Base-by-base conservation (phyloP, 805 yeast genomes). In the Metschnikowia kofuensis region DNA sequence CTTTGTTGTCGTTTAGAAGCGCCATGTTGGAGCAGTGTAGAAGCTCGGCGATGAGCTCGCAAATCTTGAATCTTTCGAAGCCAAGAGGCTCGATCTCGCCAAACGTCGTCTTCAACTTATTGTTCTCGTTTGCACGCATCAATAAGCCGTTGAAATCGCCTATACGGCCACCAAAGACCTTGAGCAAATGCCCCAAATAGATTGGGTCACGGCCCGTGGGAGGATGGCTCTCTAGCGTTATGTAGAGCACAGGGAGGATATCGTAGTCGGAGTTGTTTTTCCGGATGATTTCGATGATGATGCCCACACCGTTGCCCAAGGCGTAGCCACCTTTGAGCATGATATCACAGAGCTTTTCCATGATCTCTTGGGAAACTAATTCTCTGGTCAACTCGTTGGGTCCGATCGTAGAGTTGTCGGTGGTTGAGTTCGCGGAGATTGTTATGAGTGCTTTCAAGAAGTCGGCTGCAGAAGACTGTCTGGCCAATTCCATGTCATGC, bases 11-110 rank as follows among this genome's bases (percentile, higher is more conserved):
- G 53, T 74, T 74, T 32, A 73, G 60, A 42, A 74, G 60, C 13
- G 76, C 75, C 78, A 74, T 74, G 56, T 73, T 74, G 12, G 76
- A 72, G 48, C 78, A 74, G 59, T 74, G 78, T 42, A 74, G 64
- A 35, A 74, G 65, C 54, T 74, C 78, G 2, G 78, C 78, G 31
- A 74, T 68, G 51, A 74, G 65, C 58, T 74, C 78, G 55, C 77
- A 72, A 31, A 74, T 72, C 58, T 73, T 74, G 57, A 73, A 74
- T 46, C 77, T 58, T 54, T 74, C 78, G 53, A 72, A 74, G 1
- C 78, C 78, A 44, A 74, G 64, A 1, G 78, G 77, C 56, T 62
- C 66, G 38, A 63, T 63, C 31, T 62, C 66, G 4, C 67, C 67
- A 42, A 63, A 63, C 1, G 68, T 63, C 2, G 66, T 62, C 29